Evolutionary conservation across 257 asterid genomes (phyloP).

Genomic region (Hygrophila difformis): DNA sequence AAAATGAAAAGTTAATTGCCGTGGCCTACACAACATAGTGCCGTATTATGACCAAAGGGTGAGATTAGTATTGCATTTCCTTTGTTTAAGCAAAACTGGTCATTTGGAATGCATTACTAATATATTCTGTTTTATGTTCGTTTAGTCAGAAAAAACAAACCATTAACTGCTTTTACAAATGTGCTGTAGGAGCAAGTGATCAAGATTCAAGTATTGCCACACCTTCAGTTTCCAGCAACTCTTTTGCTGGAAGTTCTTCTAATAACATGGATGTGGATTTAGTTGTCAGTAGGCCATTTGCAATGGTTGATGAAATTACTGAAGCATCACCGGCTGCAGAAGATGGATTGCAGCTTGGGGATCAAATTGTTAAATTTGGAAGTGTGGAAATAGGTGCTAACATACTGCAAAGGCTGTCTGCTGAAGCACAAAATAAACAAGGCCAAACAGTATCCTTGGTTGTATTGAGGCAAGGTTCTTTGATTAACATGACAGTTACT

Average conservation of each 20-base stretch:
- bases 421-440: slow-evolving; percentile 67
- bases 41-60: background rate
- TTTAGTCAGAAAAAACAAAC: too few relatives aligned
- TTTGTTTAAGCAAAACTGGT: background rate
- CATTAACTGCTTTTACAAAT: slow-evolving; percentile 2
- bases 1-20: too few relatives aligned
- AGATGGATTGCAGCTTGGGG: slow-evolving; percentile 93
- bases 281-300: slow-evolving; percentile 61
- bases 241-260: slow-evolving; percentile 24
- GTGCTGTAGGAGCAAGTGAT: slow-evolving; percentile 24
- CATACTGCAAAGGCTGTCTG: slow-evolving; percentile 59
- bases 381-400: slow-evolving; percentile 64
- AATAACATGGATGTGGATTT: slow-evolving; percentile 51
- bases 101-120: too few relatives aligned
- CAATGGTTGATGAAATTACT: slow-evolving; percentile 76
- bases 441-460: slow-evolving; percentile 48
- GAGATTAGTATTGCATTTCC: background rate
- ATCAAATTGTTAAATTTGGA: slow-evolving; percentile 86
- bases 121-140: too few relatives aligned
- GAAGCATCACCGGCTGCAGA: slow-evolving; percentile 94
- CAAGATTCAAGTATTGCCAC: slow-evolving; percentile 26
- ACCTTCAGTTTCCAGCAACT: slow-evolving; percentile 23
- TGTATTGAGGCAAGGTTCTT: slow-evolving; percentile 71
- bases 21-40: too few relatives aligned
- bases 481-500: slow-evolving; percentile 43